These are phyloP conservation scores for Lithospermum erythrorhizon DNA, from an alignment of 257 asterid species.

Conservation along the genomic window DNA sequence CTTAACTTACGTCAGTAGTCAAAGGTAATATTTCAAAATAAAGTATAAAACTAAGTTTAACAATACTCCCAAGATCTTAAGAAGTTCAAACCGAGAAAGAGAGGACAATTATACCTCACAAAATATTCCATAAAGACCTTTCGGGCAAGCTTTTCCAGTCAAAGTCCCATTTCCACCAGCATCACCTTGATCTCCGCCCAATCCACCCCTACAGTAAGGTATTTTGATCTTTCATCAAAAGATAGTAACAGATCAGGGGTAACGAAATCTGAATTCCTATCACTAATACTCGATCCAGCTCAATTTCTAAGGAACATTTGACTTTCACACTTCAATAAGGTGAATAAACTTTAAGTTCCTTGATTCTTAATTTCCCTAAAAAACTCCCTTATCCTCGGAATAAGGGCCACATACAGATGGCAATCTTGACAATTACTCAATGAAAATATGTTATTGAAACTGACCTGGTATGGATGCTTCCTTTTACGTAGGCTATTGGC, in stretches of 20 bases:
- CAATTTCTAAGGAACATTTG: not conserved
- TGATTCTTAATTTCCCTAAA: not conserved
- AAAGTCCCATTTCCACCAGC: slow-evolving; percentile 76
- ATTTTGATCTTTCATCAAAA: slow-evolving; percentile 2
- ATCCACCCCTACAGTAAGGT: slow-evolving; percentile 58
- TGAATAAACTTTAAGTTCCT: not conserved
- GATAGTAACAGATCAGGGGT: not conserved
- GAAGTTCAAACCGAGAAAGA: slow-evolving; percentile 1
- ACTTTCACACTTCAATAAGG: not conserved
- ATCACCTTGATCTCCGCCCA: slow-evolving; percentile 53
- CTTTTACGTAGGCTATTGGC: slow-evolving; percentile 77
- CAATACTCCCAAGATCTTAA: too few relatives aligned
- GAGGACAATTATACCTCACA: slow-evolving; percentile 49
- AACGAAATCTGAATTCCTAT: not conserved
- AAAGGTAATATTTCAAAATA: not conserved
- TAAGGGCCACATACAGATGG: not conserved
- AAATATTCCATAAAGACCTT: slow-evolving; percentile 84
- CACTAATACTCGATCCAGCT: not conserved
- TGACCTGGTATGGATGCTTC: slow-evolving; percentile 68
- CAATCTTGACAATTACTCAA: not conserved
- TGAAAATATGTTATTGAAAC: slow-evolving; percentile 10
- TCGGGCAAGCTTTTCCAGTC: slow-evolving; percentile 92
- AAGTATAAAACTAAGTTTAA: too few relatives aligned
- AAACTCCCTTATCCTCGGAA: not conserved
- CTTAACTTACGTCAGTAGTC: not conserved